A percentile compares a stretch with the other conserved stretches of the same genome.
Evolutionary conservation across 164 flowering plant genomes (phyloP).

Genomic region (Liriodendron chinense): DNA sequence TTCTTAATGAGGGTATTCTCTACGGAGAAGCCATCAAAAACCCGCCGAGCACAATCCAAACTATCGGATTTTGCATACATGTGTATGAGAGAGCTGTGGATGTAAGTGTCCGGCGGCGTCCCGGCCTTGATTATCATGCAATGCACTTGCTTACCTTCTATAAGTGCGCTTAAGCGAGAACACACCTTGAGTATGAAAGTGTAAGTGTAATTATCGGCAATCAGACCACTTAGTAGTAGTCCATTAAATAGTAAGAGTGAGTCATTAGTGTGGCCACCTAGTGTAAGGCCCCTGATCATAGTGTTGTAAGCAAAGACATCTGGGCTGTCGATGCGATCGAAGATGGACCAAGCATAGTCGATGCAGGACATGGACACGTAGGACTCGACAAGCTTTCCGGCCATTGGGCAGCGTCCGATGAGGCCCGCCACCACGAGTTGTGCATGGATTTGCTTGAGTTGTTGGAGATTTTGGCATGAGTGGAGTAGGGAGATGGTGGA

Average conservation of each 20-base stretch:
- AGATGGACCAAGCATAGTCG: constrained; percentile 22
- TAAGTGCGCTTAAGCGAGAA: constrained; percentile 20
- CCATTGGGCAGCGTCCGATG: constrained; percentile 8
- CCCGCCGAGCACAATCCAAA: constrained; percentile 20
- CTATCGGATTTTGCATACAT: constrained; percentile 28
- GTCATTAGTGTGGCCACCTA: constrained; percentile 8
- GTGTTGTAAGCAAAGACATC: constrained; percentile 35
- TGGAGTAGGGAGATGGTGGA: constrained; percentile 10
- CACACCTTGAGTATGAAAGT: constrained; percentile 41
- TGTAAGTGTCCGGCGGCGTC: constrained; percentile 17
- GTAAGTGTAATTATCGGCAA: constrained; percentile 27
- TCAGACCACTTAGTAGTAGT: constrained; percentile 7
- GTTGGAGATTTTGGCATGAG: constrained; percentile 16
- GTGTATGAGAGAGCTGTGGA: constrained; percentile 30
- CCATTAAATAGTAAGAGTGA: constrained; percentile 27
- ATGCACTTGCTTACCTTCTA: constrained; percentile 35
- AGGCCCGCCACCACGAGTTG: constrained; percentile 33
- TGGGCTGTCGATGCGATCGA: constrained; percentile 19
- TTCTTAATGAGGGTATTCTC: constrained; percentile 27
- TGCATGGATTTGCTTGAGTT: constrained; percentile 38
- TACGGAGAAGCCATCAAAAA: constrained; percentile 14
- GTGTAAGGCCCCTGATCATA: constrained; percentile 28
- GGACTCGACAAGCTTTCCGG: constrained; percentile 29
- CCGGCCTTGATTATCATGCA: constrained; percentile 27
- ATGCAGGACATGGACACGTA: constrained; percentile 12